Percentiles rank a stretch among this genome's conserved stretches.
phyloP scores from a whole-genome alignment of 2,329 filamentous ascomycete genomes.

The Endothia cerciana region DNA sequence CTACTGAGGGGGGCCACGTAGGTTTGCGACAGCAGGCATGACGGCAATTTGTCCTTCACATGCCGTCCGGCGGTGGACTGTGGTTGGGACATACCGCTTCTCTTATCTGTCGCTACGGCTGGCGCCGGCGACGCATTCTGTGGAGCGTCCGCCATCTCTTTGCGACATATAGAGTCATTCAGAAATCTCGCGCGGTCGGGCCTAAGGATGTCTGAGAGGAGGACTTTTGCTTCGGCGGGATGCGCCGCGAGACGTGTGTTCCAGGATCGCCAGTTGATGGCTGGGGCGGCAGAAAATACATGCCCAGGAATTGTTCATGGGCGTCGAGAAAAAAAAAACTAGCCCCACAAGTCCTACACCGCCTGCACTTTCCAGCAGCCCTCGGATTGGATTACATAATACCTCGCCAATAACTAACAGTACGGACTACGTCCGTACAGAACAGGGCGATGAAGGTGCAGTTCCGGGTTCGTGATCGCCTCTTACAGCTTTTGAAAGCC shows the following conservation, averaged over 20 bases:
- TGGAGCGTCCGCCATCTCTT: conserved; percentile 30
- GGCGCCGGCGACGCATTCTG: conserved; percentile 30
- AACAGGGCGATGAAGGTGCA: no score
- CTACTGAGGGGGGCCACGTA: neutral
- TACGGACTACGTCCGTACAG: no score
- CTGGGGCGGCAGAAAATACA: conserved; percentile 16
- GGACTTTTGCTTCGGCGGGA: neutral
- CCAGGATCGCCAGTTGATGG: conserved; percentile 7
- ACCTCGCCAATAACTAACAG: no score
- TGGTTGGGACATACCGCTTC: conserved; percentile 25
- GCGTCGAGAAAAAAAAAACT: conserved; percentile 1
- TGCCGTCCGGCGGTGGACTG: neutral
- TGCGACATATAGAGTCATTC: conserved; percentile 23
- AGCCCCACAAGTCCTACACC: neutral
- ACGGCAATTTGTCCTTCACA: conserved; percentile 4
- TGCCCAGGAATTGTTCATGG: conserved; percentile 14
- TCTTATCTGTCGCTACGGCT: conserved; percentile 28
- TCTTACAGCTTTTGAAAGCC: no score
- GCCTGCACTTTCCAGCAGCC: neutral
- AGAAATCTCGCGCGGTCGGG: conserved; percentile 7
- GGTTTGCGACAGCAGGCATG: neutral
- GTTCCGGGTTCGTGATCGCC: no score
- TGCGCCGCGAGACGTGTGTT: conserved; percentile 9
- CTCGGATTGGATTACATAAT: neutral
- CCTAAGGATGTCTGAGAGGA: neutral